These are phyloP conservation scores for Phialemoniopsis sp. DNA, from an alignment of 2,329 filamentous ascomycete species.

Conservation along the genomic window DNA sequence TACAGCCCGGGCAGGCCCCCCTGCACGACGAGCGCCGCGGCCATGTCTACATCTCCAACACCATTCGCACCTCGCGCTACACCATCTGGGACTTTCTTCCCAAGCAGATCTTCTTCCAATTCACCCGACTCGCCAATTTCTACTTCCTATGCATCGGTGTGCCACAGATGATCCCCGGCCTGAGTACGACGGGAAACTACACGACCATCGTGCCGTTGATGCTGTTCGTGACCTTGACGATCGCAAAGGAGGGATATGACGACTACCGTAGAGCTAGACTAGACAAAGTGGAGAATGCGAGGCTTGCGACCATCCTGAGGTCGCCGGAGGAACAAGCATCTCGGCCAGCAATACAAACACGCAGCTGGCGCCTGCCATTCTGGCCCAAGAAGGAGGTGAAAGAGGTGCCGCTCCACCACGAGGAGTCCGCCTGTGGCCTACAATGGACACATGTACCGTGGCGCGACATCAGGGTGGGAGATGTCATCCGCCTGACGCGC, in stretches of 20 bases:
- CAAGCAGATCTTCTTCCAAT: slow-evolving; percentile 80
- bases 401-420: slow-evolving; percentile 36
- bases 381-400: slow-evolving; percentile 28
- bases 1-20: slow-evolving; percentile 25
- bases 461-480: slow-evolving; percentile 44
- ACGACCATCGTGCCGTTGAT: slow-evolving; percentile 70
- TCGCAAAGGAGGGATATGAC: slow-evolving; percentile 83
- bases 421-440: slow-evolving; percentile 52
- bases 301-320: slow-evolving; percentile 40
- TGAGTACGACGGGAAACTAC: slow-evolving; percentile 72
- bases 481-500: slow-evolving; percentile 47
- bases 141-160: slow-evolving; percentile 82
- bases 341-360: background rate
- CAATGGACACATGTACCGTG: slow-evolving; percentile 48
- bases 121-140: slow-evolving; percentile 82
- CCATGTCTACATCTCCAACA: slow-evolving; percentile 46
- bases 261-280: slow-evolving; percentile 76
- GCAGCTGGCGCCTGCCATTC: background rate
- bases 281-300: slow-evolving; percentile 75
- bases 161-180: slow-evolving; percentile 73
- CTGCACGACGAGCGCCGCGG: slow-evolving; percentile 47
- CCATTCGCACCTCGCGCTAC: slow-evolving; percentile 79
- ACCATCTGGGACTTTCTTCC: slow-evolving; percentile 81
- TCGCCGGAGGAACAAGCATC: background rate
- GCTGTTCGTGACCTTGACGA: slow-evolving; percentile 75